Base-by-base conservation (phyloP, 2,329 filamentous ascomycete species). In the Cladosporium austrohemisphaericum region DNA sequence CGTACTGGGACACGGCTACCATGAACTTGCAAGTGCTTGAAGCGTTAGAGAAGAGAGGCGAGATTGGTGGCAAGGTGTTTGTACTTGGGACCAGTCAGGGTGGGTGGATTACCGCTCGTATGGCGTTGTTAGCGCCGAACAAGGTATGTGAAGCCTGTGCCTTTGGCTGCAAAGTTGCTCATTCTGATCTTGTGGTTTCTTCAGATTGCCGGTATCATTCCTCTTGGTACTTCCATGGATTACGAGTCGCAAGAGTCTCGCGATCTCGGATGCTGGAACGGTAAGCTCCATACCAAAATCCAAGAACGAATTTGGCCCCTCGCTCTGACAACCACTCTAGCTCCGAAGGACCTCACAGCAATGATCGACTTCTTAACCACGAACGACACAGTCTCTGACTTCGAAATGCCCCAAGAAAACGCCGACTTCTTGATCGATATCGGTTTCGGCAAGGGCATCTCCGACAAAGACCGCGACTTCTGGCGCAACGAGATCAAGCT, bases 31-130 rank as follows among this genome's bases (percentile, higher is more conserved):
- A 70, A 53, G 68, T 70, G 4, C 57, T 72, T 51, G 65, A 70
- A 19, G 59, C 56, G 2, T 50, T 77, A 6, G 64, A 65, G 0
- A 45, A 26, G 19, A 25, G 31, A 9, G 41, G 41, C 4, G 31
- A 36, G n/a, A 69, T 77, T 14, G 55, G 68, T 11, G 60, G 59
- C 22, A 71, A 70, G 53, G 69, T 69, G 0, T 76, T 76, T 52
- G 71, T 68, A 0, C 61, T 77, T 16, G 76, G 76, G 0, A 78
- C 75, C 2, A 76, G 72, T 51, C 76, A 79, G 58, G 76, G 76
- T 0, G 76, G 76, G 0, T 79, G 75, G 74, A 71, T 79, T 9
- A 70, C 70, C 1, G 68, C 71, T 4, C 56, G 74, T 14, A 78
- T 79, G 76, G 75, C 77, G 6, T 52, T 79, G n/a, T 50, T 79